Conservation (phyloP, 78 protist species). For the Emiliania huxleyi region DNA sequence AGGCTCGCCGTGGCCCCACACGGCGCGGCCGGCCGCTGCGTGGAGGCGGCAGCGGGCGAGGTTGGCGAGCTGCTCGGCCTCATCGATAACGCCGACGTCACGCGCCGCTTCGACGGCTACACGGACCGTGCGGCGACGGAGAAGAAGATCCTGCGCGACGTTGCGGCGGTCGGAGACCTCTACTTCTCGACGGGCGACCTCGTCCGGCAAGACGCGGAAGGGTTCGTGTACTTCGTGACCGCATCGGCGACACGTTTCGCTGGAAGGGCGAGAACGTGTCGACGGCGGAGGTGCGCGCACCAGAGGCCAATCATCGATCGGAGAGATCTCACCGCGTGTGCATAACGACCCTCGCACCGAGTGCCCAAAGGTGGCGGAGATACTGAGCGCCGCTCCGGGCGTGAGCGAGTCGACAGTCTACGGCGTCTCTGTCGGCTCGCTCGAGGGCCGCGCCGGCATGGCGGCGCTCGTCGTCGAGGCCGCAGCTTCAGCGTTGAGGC, state of each 20-base stretch:
- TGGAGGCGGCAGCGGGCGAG: no score
- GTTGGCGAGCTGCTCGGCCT: no score
- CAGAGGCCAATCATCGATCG: not conserved
- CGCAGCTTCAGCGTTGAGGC: no score
- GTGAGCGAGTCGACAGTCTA: not conserved
- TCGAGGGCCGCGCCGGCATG: slow-evolving; percentile 56
- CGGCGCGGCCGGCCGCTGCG: no score
- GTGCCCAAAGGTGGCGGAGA: no score
- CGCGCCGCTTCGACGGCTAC: slow-evolving; percentile 46
- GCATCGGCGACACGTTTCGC: slow-evolving; percentile 61
- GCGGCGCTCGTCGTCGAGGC: not conserved
- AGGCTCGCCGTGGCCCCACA: no score
- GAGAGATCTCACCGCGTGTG: no score
- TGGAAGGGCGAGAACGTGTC: no score
- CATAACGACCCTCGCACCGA: no score
- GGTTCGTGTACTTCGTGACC: slow-evolving; percentile 55
- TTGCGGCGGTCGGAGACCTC: slow-evolving; percentile 30
- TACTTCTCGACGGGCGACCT: slow-evolving; percentile 41
- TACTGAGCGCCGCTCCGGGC: not conserved
- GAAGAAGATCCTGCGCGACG: slow-evolving; percentile 24
- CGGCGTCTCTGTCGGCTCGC: not conserved
- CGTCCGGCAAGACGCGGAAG: slow-evolving; percentile 19
- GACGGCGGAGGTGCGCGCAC: slow-evolving; percentile 55
- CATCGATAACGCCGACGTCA: not conserved
- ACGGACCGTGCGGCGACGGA: not conserved